Evolutionary conservation across 2,329 filamentous ascomycete species (phyloP), one percentile per base, ranked within the genome.

Genomic region (Diplodia corticola): DNA sequence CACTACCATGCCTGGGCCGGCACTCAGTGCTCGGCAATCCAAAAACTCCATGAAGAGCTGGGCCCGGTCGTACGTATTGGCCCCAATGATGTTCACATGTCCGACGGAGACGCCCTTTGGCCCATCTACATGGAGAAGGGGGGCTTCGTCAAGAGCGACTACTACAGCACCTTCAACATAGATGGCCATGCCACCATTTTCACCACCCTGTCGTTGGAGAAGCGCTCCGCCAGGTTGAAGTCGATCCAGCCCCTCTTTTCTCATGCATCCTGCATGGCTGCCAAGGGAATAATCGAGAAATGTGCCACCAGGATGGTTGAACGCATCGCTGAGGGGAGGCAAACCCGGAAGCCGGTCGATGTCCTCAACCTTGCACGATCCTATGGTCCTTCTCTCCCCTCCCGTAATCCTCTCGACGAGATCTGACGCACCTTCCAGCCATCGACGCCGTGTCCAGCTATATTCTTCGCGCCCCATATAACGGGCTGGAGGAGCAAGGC

Each of bases 81-180:
- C 17, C 66, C 66, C 24, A 67, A 67, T 17, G 35, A 59, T 37
- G 63, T 67, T 20, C 22, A n/a, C 30, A 71, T 75, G 10, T 71
- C 69, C 37, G 74, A 76, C 61, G 70, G 72, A 1, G 71, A 72
- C 55, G 83, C 81, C 0, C 70, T 85, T 26, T 74, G 78, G 0
- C 75, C 81, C 1, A 84, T 87, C 35, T 87, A 88, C 71, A 71
- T 81, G 13, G 68, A 70, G 24, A n/a, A 17, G 2, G 49, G 40
- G 1, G 44, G 48, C 71, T 63, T 69, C 68, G 1, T 67, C 66
- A 53, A 72, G 68, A 3, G 69, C 67, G 46, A 12, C 3, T 28
- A 24, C 5, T 63, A 63, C 22, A 12, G n/a, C 15, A 63, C 20
- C 30, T 63, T 63, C 46, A 22, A 63, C 30, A 22, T 63, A 10